Base-by-base conservation (phyloP, 768 basidiomycete genomes). In the Suillus fuscotomentosus region DNA sequence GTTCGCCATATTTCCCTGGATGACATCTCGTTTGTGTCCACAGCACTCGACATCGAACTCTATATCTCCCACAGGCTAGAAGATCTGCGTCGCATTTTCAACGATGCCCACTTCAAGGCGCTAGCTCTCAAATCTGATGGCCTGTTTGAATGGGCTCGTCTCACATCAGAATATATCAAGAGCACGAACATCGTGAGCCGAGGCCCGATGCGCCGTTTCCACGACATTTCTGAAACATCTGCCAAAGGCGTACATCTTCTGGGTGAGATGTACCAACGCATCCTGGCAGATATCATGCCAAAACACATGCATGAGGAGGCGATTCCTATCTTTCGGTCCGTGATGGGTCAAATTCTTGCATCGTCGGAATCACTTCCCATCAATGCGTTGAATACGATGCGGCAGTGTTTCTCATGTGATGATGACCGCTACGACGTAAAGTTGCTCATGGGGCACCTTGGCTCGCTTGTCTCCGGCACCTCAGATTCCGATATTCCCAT, bases 131-230 rank as follows among this genome's bases (percentile, higher is more conserved):
- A 31, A 53, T 56, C 64, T 11, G 64, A 64, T 34, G 64, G 64
- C 14, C 34, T 65, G 22, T 65, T 65, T n/a, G 50, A 60, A 47
- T 67, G 65, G 65, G 60, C 59, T 31, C 63, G 42, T 51, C 48
- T 66, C 10, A 60, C 65, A 11, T 66, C 41, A 4, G 66, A 67
- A 10, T 54, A 47, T 27, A 43, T 43, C 17, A 43, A 43, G 17
- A 17, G 42, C 17, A 43, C 17, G 6, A 17, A 22, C 20, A 14
- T 15, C 8, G 27, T 56, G 7, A 47, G 64, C 13, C 17, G 11
- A 3, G 48, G 34, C 7, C 39, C 57, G 13, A 54, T 31, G 31
- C 24, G 15, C 24, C 45, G 64, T 10, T 65, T 65, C 27, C 27
- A 27, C 27, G 27, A 27, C 27, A 27, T 27, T 27, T 27, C 27